phyloP scores from a whole-genome alignment of 2,329 filamentous ascomycete species.

The Phialemonium atrogriseum region DNA sequence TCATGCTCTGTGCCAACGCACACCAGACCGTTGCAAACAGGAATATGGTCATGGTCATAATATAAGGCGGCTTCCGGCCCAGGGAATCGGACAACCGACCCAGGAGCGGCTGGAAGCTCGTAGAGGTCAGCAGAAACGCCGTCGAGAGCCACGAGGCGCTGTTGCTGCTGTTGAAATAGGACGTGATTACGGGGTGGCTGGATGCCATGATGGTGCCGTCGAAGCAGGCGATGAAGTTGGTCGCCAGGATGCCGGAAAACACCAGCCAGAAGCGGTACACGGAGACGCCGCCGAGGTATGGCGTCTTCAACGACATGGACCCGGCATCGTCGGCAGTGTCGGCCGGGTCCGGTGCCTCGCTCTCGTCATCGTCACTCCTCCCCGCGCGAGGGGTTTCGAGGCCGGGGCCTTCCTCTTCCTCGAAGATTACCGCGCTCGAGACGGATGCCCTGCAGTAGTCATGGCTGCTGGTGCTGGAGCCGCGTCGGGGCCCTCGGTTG shows the following conservation, averaged over 20 bases:
- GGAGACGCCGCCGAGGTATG: conserved; percentile 38
- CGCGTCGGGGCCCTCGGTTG: conserved; percentile 3
- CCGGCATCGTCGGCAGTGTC: conserved; percentile 1
- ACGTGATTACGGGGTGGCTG: conserved; percentile 66
- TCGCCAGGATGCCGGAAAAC: conserved; percentile 49
- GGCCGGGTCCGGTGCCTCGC: not conserved
- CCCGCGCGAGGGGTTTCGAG: not conserved
- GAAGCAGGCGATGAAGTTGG: conserved; percentile 55
- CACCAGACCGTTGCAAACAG: conserved; percentile 57
- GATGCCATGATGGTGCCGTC: conserved; percentile 74
- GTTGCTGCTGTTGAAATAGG: conserved; percentile 66
- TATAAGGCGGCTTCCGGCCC: conserved; percentile 56
- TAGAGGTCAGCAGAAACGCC: conserved; percentile 64
- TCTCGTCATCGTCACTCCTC: too few species aligned
- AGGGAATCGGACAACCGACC: conserved; percentile 65
- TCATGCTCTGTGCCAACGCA: conserved; percentile 54
- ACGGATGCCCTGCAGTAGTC: conserved; percentile 5
- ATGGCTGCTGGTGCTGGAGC: conserved; percentile 2
- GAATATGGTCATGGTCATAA: conserved; percentile 55
- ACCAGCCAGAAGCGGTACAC: conserved; percentile 52
- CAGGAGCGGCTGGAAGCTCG: conserved; percentile 65
- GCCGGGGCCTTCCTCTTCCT: conserved; percentile 2
- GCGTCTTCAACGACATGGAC: conserved; percentile 7
- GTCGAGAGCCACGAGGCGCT: conserved; percentile 73
- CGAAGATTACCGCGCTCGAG: conserved; percentile 1